Conservation (phyloP, 345 rosid species). For the Ricinus communis region DNA sequence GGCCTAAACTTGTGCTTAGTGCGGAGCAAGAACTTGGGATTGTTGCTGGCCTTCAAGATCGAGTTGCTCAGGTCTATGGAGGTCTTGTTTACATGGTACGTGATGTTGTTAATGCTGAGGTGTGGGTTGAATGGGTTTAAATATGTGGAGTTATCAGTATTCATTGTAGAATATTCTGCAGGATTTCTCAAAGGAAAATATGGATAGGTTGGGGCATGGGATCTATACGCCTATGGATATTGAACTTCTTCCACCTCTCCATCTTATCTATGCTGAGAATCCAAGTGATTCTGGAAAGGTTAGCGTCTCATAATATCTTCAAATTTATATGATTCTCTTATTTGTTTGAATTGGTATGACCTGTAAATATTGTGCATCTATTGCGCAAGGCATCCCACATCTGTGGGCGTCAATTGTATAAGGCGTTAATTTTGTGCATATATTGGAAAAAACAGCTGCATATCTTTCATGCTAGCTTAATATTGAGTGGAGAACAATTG, state of each 20-base stretch:
- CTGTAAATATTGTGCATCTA: neutral
- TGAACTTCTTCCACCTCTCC: constrained; percentile 78
- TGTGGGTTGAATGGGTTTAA: neutral
- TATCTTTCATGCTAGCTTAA: neutral
- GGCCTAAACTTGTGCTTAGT: constrained; percentile 69
- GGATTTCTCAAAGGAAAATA: constrained; percentile 79
- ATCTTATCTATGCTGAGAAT: constrained; percentile 87
- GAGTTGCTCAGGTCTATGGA: constrained; percentile 94
- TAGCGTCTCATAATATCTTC: constrained; percentile 10
- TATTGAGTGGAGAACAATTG: neutral
- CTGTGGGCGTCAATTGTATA: too few relatives aligned
- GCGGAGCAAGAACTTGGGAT: constrained; percentile 92
- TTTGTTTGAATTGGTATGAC: neutral
- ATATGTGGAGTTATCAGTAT: constrained; percentile 1
- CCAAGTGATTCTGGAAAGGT: constrained; percentile 99
- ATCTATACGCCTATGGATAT: constrained; percentile 76
- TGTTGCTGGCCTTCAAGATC: constrained; percentile 97
- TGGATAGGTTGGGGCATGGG: constrained; percentile 86
- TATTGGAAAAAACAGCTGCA: neutral
- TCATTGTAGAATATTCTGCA: constrained; percentile 23
- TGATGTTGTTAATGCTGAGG: constrained; percentile 6
- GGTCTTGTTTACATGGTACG: constrained; percentile 94
- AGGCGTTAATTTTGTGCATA: too few relatives aligned
- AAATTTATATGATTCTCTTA: neutral
- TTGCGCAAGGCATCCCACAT: too few relatives aligned